Percentiles rank a stretch among this genome's conserved stretches.
Conservation (phyloP, 306 rosid genomes). For the Castanea sativa region DNA sequence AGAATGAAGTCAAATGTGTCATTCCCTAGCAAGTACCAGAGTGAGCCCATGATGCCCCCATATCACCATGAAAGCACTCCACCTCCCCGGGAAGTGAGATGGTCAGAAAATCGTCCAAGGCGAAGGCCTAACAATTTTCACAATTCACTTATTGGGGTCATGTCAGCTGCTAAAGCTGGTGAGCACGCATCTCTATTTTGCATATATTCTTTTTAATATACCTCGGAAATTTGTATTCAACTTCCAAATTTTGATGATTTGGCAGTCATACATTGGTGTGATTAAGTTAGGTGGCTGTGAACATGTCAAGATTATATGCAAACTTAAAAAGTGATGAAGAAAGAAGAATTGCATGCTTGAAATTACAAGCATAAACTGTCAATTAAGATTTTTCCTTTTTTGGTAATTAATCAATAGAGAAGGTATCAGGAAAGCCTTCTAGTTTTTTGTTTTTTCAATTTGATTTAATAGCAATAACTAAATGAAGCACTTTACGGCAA, state of each 20-base stretch:
- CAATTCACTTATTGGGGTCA: slow-evolving; percentile 66
- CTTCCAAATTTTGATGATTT: background rate
- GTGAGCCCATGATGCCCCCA: slow-evolving; percentile 32
- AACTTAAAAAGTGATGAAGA: background rate
- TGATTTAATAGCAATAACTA: too few relatives aligned
- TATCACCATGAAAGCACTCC: slow-evolving; percentile 18
- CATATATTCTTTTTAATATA: background rate
- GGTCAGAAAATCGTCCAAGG: slow-evolving; percentile 16
- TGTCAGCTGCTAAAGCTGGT: slow-evolving; percentile 49
- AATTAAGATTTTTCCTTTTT: too few relatives aligned
- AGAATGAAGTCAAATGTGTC: background rate
- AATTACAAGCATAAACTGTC: background rate
- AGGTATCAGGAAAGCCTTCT: too few relatives aligned
- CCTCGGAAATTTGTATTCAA: background rate
- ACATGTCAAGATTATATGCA: background rate
- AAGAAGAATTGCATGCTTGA: background rate
- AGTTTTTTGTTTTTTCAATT: too few relatives aligned
- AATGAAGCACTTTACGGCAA: too few relatives aligned
- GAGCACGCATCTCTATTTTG: slow-evolving; percentile 7
- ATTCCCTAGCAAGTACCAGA: slow-evolving; percentile 24
- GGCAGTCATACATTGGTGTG: background rate
- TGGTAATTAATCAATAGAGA: too few relatives aligned
- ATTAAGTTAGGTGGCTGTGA: background rate
- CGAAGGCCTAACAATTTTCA: slow-evolving; percentile 31
- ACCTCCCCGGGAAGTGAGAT: slow-evolving; percentile 13